phyloP scores from a whole-genome alignment of 2,329 filamentous ascomycete genomes.

The Ceratocystis ficicola region DNA sequence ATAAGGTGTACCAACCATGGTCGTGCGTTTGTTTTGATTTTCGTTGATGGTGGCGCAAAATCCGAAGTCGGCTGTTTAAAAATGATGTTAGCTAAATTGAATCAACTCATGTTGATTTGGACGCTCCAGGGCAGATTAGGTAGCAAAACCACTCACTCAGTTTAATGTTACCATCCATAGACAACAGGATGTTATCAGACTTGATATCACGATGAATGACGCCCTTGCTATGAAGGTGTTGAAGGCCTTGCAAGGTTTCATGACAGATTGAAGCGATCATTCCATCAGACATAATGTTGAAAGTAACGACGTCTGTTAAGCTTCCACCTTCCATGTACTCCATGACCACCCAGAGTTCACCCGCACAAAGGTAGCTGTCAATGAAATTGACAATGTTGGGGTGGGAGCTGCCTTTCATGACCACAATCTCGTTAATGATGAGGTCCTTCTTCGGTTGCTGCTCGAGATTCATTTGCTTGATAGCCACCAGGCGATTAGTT shows the following conservation, averaged over 20 bases:
- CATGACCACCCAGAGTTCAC: constrained; percentile 98
- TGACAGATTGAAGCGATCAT: constrained; percentile 93
- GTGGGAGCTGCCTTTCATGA: constrained; percentile 98
- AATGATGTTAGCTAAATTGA: constrained; percentile 27
- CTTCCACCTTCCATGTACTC: constrained; percentile 99
- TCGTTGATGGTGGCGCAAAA: constrained; percentile 99
- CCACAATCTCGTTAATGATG: constrained; percentile 97
- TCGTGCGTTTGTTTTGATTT: constrained; percentile 90
- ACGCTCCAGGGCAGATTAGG: neutral
- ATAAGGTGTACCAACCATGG: constrained; percentile 97
- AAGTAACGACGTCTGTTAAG: constrained; percentile 94
- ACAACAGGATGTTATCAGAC: constrained; percentile 92
- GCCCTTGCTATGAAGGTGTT: constrained; percentile 92
- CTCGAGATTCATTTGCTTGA: constrained; percentile 99
- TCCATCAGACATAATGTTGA: constrained; percentile 97
- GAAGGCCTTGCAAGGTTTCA: constrained; percentile 81
- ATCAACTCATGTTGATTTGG: neutral
- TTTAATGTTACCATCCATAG: constrained; percentile 91
- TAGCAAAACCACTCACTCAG: constrained; percentile 54
- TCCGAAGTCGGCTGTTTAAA: constrained; percentile 73
- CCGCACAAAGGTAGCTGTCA: constrained; percentile 81
- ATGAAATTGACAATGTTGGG: constrained; percentile 99
- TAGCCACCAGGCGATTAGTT: constrained; percentile 80
- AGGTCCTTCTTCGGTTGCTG: constrained; percentile 98
- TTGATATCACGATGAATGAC: constrained; percentile 99